Conservation (phyloP, 1,139 yeast species). For the Pichia sp. region DNA sequence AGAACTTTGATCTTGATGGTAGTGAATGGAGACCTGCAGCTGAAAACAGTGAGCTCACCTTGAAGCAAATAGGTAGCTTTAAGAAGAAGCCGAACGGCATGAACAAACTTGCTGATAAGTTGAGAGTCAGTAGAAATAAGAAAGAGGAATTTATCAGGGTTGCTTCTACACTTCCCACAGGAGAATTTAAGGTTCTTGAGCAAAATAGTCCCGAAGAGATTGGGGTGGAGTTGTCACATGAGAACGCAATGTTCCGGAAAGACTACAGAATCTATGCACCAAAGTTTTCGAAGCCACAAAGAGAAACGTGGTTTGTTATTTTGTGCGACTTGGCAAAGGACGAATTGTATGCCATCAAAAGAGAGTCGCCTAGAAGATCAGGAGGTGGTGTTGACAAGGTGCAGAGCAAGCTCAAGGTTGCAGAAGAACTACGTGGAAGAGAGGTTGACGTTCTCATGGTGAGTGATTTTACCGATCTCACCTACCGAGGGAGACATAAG, state of each 20-base stretch:
- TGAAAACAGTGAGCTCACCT: conserved; percentile 28
- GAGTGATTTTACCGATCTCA: conserved; percentile 65
- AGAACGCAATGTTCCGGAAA: conserved; percentile 47
- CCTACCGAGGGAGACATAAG: conserved; percentile 30
- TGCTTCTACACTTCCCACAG: conserved; percentile 43
- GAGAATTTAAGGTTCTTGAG: conserved; percentile 20
- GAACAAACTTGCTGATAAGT: conserved; percentile 35
- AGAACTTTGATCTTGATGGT: conserved; percentile 28
- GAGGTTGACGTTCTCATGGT: conserved; percentile 45
- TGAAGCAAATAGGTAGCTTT: conserved; percentile 34
- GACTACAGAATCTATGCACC: conserved; percentile 73
- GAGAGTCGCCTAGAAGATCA: conserved; percentile 55
- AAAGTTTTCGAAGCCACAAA: conserved; percentile 82
- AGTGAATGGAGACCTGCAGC: conserved; percentile 24
- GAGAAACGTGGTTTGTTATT: conserved; percentile 89
- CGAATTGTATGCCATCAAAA: conserved; percentile 57
- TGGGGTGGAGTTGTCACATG: conserved; percentile 48
- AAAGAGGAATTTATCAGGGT: conserved; percentile 36
- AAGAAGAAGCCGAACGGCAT: conserved; percentile 29
- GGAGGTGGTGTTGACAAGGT: conserved; percentile 34
- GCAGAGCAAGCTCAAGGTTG: conserved; percentile 47
- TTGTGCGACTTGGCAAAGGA: conserved; percentile 43
- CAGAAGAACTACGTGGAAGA: conserved; percentile 45
- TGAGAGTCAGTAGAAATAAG: conserved; percentile 35
- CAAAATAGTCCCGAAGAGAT: conserved; percentile 31